Base-by-base conservation (phyloP, 2,329 filamentous ascomycete genomes). In the Microcera coccophila region DNA sequence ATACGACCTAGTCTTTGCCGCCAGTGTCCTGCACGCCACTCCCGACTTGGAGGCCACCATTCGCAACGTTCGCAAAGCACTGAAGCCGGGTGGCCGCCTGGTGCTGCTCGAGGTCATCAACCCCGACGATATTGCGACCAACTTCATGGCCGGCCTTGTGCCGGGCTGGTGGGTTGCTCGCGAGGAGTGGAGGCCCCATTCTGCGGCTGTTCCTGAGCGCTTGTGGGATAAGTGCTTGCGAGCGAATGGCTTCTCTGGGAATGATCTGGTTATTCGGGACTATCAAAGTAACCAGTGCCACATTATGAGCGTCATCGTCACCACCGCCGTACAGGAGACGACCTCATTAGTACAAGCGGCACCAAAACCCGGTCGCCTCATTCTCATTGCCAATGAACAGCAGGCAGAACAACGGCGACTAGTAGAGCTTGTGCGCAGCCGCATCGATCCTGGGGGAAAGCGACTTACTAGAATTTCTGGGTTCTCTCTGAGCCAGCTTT, bases 151-250 rank as follows among this genome's bases (percentile, higher is more conserved):
- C 32, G 63, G 63, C 0, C 45, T 55, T 12, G 42, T 66, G 1
- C 54, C 61, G 2, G 65, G 62, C 5, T 68, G 66, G 66, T 68
- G 66, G 65, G 48, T 65, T 11, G 49, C 45, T 5, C 45, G 56
- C 29, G 62, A 63, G 22, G 29, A 50, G 8, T 47, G 38, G 26
- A 40, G 47, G 3, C 24, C 22, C 8, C 15, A 14, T 9, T 21
- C 33, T 3, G 35, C 45, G 4, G 15, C 34, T 9, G 24, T 37
- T 4, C 26, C 15, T n/a, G 45, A 45, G 20, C 16, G 21, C 2
- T 7, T 33, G 4, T 53, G 50, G 50, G 29, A 47, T 15, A 5
- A 28, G 20, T 10, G 38, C 7, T 38, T 49, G 3, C 26, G 31
- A 11, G 22, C 37, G 5, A 45, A 35, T 28, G 47, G 47, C 4